Evolutionary conservation across 1,139 yeast genomes (phyloP), one percentile per base, ranked within the genome.

Genomic region (Diutina catenulata): DNA sequence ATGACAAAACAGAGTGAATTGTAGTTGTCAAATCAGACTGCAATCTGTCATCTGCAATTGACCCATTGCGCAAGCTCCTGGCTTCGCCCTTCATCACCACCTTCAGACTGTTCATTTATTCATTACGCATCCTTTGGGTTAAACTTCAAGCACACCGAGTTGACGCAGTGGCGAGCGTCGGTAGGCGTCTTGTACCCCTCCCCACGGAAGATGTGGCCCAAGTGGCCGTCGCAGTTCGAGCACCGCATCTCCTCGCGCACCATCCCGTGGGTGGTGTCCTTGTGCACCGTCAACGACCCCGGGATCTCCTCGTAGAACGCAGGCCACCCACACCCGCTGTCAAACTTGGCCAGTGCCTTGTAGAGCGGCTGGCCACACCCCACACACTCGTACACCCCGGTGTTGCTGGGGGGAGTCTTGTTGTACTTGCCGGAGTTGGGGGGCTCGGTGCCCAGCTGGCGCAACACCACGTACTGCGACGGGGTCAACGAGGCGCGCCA

Each of bases 281-380:
- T 68, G 44, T 69, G 59, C 11, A 80, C 64, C 23, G 59, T 68
- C 36, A 91, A 67, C 2, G 95, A 68, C 0, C 87, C 88, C 0
- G 95, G 94, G 38, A 88, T 62, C 4, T 94, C 95, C 41, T 83
- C 80, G 55, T 79, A 88, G 57, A 91, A 91, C 0, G 96, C 87
- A 0, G 98, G 98, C 98, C 98, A 91, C 3, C 98, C 98, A 57
- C 98, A 91, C 40, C 86, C 87, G 16, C 94, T 74, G 42, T 80
- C 76, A 50, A 93, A 91, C 59, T 91, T 91, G 11, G 95, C 72
- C 35, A 69, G 65, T 26, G 95, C 78, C 45, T 70, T 70, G 57
- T 91, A 91, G 29, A 91, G 61, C 7, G 96, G 95, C 37, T 71
- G 64, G 37, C 67, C 70, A 55, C 98, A 91, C 9, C 80, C 97